phyloP scores from a whole-genome alignment of 768 basidiomycete species.

The Lepiota subincarnata region DNA sequence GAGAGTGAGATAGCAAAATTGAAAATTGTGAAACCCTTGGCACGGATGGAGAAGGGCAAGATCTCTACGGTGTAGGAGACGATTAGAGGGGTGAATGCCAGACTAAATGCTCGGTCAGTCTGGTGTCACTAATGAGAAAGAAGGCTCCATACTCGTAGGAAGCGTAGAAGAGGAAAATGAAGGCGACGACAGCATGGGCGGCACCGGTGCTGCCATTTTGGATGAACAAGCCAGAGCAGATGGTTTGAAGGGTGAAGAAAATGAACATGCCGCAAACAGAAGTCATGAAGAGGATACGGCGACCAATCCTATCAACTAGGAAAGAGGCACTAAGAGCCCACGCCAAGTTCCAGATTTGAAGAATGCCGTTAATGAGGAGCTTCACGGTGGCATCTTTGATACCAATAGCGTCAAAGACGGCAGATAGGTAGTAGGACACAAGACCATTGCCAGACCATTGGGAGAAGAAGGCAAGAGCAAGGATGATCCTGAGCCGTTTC shows the following conservation, averaged over 20 bases:
- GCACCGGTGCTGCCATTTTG: constrained; percentile 37
- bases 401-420: constrained; percentile 65
- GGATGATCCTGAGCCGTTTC: constrained; percentile 71
- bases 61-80: constrained; percentile 89
- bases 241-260: constrained; percentile 66
- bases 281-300: constrained; percentile 65
- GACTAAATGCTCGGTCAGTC: constrained; percentile 24
- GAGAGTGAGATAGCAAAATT: constrained; percentile 73
- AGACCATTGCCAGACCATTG: constrained; percentile 87
- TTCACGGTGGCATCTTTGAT: constrained; percentile 58
- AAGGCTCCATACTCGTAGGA: constrained; percentile 59
- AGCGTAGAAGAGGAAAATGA: constrained; percentile 82
- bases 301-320: constrained; percentile 59
- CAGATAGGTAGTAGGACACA: constrained; percentile 77
- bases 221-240: constrained; percentile 56
- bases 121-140: not conserved
- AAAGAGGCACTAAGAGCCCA: constrained; percentile 30
- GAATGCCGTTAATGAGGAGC: constrained; percentile 82
- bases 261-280: constrained; percentile 57
- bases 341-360: constrained; percentile 75
- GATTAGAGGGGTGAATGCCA: constrained; percentile 84
- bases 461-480: constrained; percentile 79
- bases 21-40: constrained; percentile 83
- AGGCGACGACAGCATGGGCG: constrained; percentile 71
- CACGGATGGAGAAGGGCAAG: constrained; percentile 76